A percentile compares a stretch with the other conserved stretches of the same genome.
These are phyloP conservation scores for Rhodotorula babjevae DNA, from an alignment of 768 basidiomycete genomes.

Conservation along the genomic window DNA sequence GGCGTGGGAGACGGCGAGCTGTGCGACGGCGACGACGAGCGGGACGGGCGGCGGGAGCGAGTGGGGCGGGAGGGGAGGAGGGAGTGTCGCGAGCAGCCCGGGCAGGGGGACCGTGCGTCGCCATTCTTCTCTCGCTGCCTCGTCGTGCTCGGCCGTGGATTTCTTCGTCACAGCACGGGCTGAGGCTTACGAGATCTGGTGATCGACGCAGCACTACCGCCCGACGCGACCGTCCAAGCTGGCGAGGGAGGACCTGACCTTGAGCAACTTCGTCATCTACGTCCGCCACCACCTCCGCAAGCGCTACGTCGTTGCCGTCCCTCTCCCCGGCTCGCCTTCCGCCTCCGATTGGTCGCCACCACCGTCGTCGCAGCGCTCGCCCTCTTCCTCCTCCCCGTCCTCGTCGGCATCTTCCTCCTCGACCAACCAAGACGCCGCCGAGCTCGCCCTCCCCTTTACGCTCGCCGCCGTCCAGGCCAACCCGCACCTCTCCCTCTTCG, in stretches of 20 bases:
- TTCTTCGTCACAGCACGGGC: no score
- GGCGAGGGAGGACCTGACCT: not conserved
- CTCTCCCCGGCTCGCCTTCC: not conserved
- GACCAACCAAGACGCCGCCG: not conserved
- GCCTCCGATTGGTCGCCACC: not conserved
- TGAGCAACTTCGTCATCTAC: constrained; percentile 23
- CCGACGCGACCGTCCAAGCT: constrained; percentile 22
- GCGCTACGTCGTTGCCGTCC: not conserved
- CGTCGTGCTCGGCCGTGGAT: no score
- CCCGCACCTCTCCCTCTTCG: not conserved
- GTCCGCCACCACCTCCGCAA: constrained; percentile 13
- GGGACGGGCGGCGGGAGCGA: not conserved
- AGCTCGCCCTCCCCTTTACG: constrained; percentile 1
- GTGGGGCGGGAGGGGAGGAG: not conserved
- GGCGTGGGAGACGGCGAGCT: not conserved
- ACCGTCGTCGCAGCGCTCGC: not conserved
- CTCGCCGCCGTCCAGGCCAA: not conserved
- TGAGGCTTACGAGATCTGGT: no score
- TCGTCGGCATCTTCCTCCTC: not conserved
- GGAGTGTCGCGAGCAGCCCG: not conserved
- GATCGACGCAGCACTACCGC: constrained; percentile 1
- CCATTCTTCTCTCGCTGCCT: no score
- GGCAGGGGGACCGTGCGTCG: not conserved
- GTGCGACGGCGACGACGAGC: no score
- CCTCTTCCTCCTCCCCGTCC: not conserved